phyloP scores from a whole-genome alignment of 1,284 basidiomycete species.

The Caloboletus inedulis region DNA sequence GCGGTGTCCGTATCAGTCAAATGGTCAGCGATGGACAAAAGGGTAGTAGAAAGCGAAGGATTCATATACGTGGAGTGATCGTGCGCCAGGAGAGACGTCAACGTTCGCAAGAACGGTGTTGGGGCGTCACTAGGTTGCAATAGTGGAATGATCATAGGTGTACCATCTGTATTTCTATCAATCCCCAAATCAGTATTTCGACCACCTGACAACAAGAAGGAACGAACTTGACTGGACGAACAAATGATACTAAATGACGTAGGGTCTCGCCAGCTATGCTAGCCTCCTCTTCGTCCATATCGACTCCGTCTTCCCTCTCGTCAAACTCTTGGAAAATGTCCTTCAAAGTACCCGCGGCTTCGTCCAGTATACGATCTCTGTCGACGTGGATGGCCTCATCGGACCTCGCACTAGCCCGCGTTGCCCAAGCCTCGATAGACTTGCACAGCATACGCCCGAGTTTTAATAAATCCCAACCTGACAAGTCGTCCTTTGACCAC shows the following conservation, averaged over 20 bases:
- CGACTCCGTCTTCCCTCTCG: slow-evolving; percentile 53
- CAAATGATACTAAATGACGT: slow-evolving; percentile 52
- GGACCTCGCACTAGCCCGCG: slow-evolving; percentile 26
- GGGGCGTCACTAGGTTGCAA: slow-evolving; percentile 47
- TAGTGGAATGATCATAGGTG: slow-evolving; percentile 53
- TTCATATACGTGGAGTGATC: slow-evolving; percentile 55
- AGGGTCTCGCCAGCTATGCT: slow-evolving; percentile 58
- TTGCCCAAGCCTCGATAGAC: slow-evolving; percentile 58
- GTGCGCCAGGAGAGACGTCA: slow-evolving; percentile 58
- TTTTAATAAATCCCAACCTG: slow-evolving; percentile 59
- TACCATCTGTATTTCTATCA: slow-evolving; percentile 52
- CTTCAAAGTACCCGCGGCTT: slow-evolving; percentile 62
- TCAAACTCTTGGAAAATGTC: slow-evolving; percentile 73
- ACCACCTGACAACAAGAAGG: neutral
- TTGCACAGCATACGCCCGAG: slow-evolving; percentile 52
- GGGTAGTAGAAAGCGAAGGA: slow-evolving; percentile 58
- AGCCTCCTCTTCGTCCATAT: slow-evolving; percentile 67
- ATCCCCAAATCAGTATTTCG: slow-evolving; percentile 7
- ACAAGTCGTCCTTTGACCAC: slow-evolving; percentile 61
- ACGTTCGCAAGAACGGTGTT: slow-evolving; percentile 54
- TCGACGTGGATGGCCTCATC: slow-evolving; percentile 22
- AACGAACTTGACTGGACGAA: slow-evolving; percentile 53
- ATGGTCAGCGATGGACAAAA: slow-evolving; percentile 60
- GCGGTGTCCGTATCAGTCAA: slow-evolving; percentile 62
- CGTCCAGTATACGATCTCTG: slow-evolving; percentile 61